Percentiles rank a stretch among this genome's conserved stretches.
These are phyloP conservation scores for Pinus taeda DNA, from an alignment of 75 land plant species.

Conservation along the genomic window DNA sequence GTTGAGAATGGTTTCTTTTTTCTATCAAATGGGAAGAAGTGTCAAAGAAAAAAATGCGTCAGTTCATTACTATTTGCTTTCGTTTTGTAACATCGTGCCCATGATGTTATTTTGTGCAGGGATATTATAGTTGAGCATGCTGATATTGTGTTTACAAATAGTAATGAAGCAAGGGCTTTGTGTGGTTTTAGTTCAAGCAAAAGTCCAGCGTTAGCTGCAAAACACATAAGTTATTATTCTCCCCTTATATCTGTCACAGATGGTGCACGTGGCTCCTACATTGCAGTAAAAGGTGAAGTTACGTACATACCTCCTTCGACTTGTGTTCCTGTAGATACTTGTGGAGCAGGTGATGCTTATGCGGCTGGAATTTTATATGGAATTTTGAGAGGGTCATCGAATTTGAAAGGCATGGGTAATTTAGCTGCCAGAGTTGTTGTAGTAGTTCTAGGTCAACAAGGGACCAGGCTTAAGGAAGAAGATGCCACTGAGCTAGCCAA, in stretches of 20 bases:
- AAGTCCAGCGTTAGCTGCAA: conserved; percentile 60
- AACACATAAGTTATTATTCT: conserved; percentile 71
- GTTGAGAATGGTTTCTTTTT: not conserved
- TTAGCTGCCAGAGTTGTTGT: conserved; percentile 86
- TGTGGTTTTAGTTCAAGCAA: conserved; percentile 54
- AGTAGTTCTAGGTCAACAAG: conserved; percentile 90
- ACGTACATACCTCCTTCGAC: conserved; percentile 75
- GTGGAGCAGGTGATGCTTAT: conserved; percentile 99
- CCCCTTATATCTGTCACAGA: conserved; percentile 92
- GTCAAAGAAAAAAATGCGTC: not conserved
- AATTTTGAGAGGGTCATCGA: conserved; percentile 66
- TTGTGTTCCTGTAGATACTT: conserved; percentile 85
- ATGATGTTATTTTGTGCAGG: conserved; percentile 39
- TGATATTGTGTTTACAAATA: conserved; percentile 87
- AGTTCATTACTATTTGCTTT: conserved; percentile 5
- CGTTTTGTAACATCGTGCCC: not conserved
- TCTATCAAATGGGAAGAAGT: not conserved
- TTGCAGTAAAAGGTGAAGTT: conserved; percentile 84
- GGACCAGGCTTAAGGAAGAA: conserved; percentile 71
- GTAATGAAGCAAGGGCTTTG: conserved; percentile 78
- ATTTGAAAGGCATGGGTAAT: conserved; percentile 76
- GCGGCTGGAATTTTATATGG: conserved; percentile 92
- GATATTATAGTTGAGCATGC: conserved; percentile 78
- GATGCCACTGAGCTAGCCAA: conserved; percentile 64
- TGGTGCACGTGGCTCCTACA: conserved; percentile 83